Percentiles rank a stretch among this genome's conserved stretches.
Evolutionary conservation across 2,329 filamentous ascomycete genomes (phyloP).

Genomic region (Ophiocordyceps unilateralis): DNA sequence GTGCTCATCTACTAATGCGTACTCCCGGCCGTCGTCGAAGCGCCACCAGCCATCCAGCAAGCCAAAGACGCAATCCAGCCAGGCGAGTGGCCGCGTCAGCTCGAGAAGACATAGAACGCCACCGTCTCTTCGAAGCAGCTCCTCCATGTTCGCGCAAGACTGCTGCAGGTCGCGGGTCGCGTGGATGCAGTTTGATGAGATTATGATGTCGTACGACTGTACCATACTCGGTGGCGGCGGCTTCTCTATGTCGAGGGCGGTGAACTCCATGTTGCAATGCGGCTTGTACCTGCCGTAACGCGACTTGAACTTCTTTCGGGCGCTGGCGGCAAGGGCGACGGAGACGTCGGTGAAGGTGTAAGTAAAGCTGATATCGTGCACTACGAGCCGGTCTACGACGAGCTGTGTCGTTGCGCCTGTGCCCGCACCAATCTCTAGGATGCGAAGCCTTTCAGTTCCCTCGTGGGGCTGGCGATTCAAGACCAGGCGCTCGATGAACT

Average conservation of each 20-base stretch:
- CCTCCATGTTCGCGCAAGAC: constrained; percentile 7
- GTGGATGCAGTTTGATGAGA: constrained; percentile 20
- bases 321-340: constrained; percentile 11
- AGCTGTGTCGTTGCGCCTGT: constrained; percentile 22
- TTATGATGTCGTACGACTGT: constrained; percentile 12
- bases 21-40: constrained; percentile 10
- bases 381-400: constrained; percentile 11
- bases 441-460: constrained; percentile 9
- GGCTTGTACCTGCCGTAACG: background rate
- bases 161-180: constrained; percentile 11
- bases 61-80: constrained; percentile 15
- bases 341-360: constrained; percentile 28
- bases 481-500: background rate
- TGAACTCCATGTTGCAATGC: constrained; percentile 9
- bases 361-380: background rate
- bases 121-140: constrained; percentile 11
- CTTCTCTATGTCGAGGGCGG: constrained; percentile 13
- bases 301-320: constrained; percentile 9
- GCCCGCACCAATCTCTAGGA: constrained; percentile 26
- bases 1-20: constrained; percentile 7
- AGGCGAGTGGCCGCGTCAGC: constrained; percentile 9
- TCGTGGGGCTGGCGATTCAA: background rate
- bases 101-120: constrained; percentile 13
- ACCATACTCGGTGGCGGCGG: constrained; percentile 4
- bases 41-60: constrained; percentile 19